A percentile compares a stretch with the other conserved stretches of the same genome.
These are phyloP conservation scores for Epichloe amarillans DNA, from an alignment of 2,329 filamentous ascomycete genomes.

Conservation along the genomic window DNA sequence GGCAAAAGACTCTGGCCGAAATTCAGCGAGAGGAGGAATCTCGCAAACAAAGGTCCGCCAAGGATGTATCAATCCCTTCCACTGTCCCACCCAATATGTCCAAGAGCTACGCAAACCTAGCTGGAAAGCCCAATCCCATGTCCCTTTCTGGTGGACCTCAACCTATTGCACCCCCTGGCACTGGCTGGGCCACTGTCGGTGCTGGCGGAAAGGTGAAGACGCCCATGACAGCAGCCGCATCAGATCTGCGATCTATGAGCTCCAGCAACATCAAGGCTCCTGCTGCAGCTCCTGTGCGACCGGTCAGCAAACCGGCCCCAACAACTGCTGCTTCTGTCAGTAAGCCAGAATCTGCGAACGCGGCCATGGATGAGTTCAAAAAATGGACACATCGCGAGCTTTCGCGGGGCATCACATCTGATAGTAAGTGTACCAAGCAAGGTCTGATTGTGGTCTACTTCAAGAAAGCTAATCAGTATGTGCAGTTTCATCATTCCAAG, in stretches of 20 bases:
- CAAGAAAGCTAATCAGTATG: neutral
- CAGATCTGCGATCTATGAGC: conserved; percentile 30
- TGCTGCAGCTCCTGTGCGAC: conserved; percentile 34
- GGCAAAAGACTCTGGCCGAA: conserved; percentile 86
- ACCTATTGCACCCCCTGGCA: conserved; percentile 13
- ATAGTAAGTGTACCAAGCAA: conserved; percentile 30
- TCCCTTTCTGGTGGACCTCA: conserved; percentile 17
- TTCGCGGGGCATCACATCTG: conserved; percentile 48
- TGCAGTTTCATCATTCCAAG: conserved; percentile 67
- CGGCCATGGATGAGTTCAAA: conserved; percentile 84
- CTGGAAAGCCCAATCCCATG: conserved; percentile 50
- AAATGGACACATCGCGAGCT: conserved; percentile 83
- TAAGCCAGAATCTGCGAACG: conserved; percentile 23
- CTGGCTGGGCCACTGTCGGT: conserved; percentile 88
- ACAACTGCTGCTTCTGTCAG: conserved; percentile 27
- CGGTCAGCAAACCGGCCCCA: conserved; percentile 32
- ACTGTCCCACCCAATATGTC: conserved; percentile 38
- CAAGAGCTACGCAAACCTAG: conserved; percentile 91
- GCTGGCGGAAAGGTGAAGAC: conserved; percentile 84
- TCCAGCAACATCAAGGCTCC: conserved; percentile 27
- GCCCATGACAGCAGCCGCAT: conserved; percentile 44
- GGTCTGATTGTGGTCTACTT: conserved; percentile 19
- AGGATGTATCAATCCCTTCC: conserved; percentile 34
- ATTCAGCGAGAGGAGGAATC: conserved; percentile 91
- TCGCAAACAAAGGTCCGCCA: conserved; percentile 55